Conservation (phyloP, 495 filamentous ascomycete genomes). For the Podospora didyma region DNA sequence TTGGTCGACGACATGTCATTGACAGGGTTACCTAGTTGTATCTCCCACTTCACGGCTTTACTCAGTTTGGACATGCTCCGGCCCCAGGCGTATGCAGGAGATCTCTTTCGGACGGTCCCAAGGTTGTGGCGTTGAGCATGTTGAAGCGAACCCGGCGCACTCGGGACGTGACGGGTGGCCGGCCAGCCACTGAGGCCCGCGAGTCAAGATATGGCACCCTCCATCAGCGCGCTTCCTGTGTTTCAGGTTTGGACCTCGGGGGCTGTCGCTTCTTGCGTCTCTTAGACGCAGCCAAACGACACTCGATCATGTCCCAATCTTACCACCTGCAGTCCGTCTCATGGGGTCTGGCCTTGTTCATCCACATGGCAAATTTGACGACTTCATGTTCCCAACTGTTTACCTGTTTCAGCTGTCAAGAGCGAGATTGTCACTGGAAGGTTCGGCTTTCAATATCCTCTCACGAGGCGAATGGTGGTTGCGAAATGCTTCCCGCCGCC, state of each 20-base stretch:
- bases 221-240: slow-evolving; percentile 29
- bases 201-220: slow-evolving; percentile 8
- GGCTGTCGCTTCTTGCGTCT: slow-evolving; percentile 18
- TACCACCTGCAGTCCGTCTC: slow-evolving; percentile 5
- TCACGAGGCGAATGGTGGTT: not conserved
- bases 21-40: not conserved
- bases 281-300: slow-evolving; percentile 16
- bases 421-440: slow-evolving; percentile 3
- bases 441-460: not conserved
- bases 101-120: slow-evolving; percentile 18
- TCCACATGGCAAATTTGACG: not conserved
- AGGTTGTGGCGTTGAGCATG: slow-evolving; percentile 10
- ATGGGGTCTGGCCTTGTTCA: not conserved
- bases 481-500: not conserved
- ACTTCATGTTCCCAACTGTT: not conserved
- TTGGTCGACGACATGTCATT: not conserved
- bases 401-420: slow-evolving; percentile 2
- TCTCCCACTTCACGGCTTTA: slow-evolving; percentile 13
- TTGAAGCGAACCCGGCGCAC: slow-evolving; percentile 6
- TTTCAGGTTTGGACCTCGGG: slow-evolving; percentile 26
- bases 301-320: slow-evolving; percentile 2
- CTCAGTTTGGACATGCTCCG: slow-evolving; percentile 15
- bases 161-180: not conserved
- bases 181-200: slow-evolving; percentile 8
- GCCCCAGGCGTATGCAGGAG: slow-evolving; percentile 14